Evolutionary conservation across 768 basidiomycete genomes (phyloP).

Genomic region (Mycena galopus): DNA sequence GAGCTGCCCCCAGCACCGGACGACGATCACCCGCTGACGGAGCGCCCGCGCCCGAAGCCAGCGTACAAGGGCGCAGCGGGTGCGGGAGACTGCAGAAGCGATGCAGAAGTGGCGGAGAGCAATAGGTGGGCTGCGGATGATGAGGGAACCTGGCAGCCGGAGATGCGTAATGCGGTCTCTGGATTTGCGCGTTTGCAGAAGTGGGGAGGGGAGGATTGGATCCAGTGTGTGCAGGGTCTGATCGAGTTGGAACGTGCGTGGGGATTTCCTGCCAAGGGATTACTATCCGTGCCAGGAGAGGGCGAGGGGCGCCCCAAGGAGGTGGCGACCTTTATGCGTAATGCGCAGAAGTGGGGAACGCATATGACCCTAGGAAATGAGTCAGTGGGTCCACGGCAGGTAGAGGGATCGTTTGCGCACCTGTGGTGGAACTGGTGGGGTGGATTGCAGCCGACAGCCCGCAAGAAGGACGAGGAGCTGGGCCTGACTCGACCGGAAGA

Average conservation of each 20-base stretch:
- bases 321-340: neutral
- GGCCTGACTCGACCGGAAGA: neutral
- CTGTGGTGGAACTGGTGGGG: conserved; percentile 14
- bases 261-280: conserved; percentile 5
- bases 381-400: neutral
- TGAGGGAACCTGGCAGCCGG: neutral
- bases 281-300: neutral
- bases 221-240: neutral
- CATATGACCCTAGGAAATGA: neutral
- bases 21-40: no score
- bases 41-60: no score
- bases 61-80: neutral
- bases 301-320: neutral
- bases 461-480: neutral
- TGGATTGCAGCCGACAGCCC: neutral
- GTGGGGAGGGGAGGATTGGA: neutral
- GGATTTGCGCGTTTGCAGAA: neutral
- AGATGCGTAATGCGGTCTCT: neutral
- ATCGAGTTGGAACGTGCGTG: neutral
- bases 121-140: neutral
- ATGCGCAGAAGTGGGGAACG: neutral
- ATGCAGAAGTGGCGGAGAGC: neutral
- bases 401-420: neutral
- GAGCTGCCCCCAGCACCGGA: no score
- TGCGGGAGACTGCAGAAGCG: no score